These are phyloP conservation scores for Miscanthus sacchariflorus DNA, from an alignment of 202 grass and related monocot genomes.

Conservation along the genomic window DNA sequence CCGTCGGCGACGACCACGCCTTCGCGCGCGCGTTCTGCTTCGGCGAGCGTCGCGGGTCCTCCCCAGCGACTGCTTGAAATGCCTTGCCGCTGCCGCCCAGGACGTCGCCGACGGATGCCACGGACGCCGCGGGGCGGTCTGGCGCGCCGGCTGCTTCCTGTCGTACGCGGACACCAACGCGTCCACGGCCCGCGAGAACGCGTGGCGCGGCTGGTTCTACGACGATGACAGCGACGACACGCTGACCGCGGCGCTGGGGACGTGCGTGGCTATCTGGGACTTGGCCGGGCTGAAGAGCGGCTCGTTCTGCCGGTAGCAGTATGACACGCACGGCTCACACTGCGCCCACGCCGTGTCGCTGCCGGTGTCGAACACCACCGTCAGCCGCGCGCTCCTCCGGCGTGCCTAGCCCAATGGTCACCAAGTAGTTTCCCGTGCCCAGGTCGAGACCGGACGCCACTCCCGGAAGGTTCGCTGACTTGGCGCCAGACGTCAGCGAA, in stretches of 20 bases:
- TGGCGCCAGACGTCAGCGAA: too few relatives aligned
- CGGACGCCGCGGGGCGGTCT: not conserved
- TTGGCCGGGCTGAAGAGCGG: too few relatives aligned
- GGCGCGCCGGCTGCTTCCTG: constrained; percentile 1
- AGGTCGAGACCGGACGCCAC: too few relatives aligned
- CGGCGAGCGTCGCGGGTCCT: too few relatives aligned
- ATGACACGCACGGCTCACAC: too few relatives aligned
- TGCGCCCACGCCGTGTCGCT: constrained; percentile 45
- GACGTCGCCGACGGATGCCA: not conserved
- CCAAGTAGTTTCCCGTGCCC: constrained; percentile 33
- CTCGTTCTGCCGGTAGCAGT: too few relatives aligned
- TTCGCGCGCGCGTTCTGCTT: not conserved
- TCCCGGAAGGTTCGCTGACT: too few relatives aligned
- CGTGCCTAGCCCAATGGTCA: constrained; percentile 60
- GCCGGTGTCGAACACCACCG: constrained; percentile 70
- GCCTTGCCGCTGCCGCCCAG: not conserved
- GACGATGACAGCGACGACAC: too few relatives aligned
- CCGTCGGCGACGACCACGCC: not conserved
- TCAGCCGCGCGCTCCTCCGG: constrained; percentile 15
- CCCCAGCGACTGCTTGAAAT: not conserved
- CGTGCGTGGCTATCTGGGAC: not conserved
- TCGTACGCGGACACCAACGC: constrained; percentile 1
- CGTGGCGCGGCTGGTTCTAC: too few relatives aligned
- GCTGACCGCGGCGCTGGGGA: too few relatives aligned
- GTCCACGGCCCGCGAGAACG: too few relatives aligned